phyloP scores from a whole-genome alignment of 2,329 filamentous ascomycete genomes.

The Phaeomoniella chlamydospora region DNA sequence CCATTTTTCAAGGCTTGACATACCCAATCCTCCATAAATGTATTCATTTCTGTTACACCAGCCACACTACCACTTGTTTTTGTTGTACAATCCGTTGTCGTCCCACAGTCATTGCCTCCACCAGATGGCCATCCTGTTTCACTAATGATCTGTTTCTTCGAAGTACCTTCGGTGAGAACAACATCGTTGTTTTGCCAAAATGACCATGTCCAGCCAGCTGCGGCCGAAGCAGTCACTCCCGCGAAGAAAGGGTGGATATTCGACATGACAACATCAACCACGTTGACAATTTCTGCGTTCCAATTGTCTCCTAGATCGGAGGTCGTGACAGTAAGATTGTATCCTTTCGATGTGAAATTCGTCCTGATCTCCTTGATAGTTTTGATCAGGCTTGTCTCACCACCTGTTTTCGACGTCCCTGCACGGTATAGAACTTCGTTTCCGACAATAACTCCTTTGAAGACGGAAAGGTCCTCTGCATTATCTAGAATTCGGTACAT shows the following conservation, averaged over 20 bases:
- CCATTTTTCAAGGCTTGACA: slow-evolving; percentile 66
- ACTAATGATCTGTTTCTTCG: slow-evolving; percentile 65
- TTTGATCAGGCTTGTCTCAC: slow-evolving; percentile 43
- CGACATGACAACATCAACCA: slow-evolving; percentile 82
- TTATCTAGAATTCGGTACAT: slow-evolving; percentile 70
- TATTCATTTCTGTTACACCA: slow-evolving; percentile 65
- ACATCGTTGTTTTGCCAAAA: slow-evolving; percentile 69
- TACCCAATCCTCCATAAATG: slow-evolving; percentile 75
- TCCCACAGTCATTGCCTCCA: slow-evolving; percentile 67
- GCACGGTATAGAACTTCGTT: slow-evolving; percentile 48
- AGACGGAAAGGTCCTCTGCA: slow-evolving; percentile 27
- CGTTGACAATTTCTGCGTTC: slow-evolving; percentile 51
- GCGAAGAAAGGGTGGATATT: slow-evolving; percentile 96
- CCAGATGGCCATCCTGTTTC: slow-evolving; percentile 84
- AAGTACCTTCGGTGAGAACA: slow-evolving; percentile 41
- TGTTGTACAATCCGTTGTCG: slow-evolving; percentile 37
- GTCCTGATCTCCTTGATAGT: slow-evolving; percentile 54
- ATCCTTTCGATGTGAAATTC: slow-evolving; percentile 54
- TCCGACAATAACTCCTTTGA: slow-evolving; percentile 48
- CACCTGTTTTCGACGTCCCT: slow-evolving; percentile 42
- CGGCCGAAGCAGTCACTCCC: slow-evolving; percentile 52
- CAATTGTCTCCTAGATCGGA: slow-evolving; percentile 85
- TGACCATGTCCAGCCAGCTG: slow-evolving; percentile 64
- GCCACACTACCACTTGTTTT: slow-evolving; percentile 54
- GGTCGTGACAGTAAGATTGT: slow-evolving; percentile 66